A percentile compares a stretch with the other conserved stretches of the same genome.
Evolutionary conservation across 352 stramenopile species (phyloP).

Genomic region (Pythium volutum): DNA sequence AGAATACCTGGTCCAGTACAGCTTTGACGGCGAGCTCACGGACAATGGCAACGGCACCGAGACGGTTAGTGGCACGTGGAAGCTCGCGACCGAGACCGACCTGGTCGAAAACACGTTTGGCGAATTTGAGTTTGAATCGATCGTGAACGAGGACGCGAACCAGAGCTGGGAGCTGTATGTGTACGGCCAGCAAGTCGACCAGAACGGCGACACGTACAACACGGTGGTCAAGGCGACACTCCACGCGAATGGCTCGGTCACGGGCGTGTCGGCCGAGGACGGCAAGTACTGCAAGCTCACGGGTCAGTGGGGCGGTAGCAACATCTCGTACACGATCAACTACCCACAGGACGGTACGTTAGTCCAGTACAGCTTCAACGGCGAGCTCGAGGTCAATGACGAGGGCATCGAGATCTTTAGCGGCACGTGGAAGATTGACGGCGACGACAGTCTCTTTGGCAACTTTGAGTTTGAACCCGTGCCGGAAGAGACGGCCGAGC

Average conservation of each 20-base stretch:
- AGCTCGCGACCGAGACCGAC: too few relatives aligned
- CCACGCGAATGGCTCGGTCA: constrained; percentile 3
- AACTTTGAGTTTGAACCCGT: constrained; percentile 1
- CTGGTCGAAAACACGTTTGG: too few relatives aligned
- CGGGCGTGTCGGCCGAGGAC: constrained; percentile 1
- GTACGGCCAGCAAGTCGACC: constrained; percentile 3
- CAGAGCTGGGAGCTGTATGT: constrained; percentile 3
- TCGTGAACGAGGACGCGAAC: too few relatives aligned
- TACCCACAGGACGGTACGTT: neutral
- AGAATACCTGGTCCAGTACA: too few relatives aligned
- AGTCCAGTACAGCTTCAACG: constrained; percentile 5
- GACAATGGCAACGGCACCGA: too few relatives aligned
- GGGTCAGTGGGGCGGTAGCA: neutral
- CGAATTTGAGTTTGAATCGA: too few relatives aligned
- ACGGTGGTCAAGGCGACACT: constrained; percentile 2
- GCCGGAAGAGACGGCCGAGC: too few relatives aligned
- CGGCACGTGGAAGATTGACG: neutral
- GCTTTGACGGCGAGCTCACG: too few relatives aligned
- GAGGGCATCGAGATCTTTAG: constrained; percentile 1
- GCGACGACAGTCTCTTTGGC: neutral
- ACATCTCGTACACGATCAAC: constrained; percentile 7
- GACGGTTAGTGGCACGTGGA: too few relatives aligned
- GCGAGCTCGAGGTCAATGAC: neutral
- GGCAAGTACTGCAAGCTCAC: constrained; percentile 5
- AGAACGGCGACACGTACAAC: neutral